These are phyloP conservation scores for Phlyctochytrium planicorne DNA, from an alignment of 192 early-diverging fungal genomes.

Conservation along the genomic window DNA sequence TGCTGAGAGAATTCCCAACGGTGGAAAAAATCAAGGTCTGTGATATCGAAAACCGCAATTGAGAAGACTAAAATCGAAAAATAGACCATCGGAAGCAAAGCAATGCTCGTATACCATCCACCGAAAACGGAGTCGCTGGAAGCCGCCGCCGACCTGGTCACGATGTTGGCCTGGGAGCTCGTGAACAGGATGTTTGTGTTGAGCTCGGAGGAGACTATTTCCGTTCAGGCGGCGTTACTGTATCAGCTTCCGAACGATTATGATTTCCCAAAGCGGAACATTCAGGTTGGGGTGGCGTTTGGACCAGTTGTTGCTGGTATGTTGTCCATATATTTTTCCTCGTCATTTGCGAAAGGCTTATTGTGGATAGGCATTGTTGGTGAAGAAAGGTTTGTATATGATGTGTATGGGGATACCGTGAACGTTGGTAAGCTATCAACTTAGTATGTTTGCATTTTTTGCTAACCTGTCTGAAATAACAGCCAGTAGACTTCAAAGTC, in stretches of 20 bases:
- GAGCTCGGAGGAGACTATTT: neutral
- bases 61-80: no score
- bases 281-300: neutral
- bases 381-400: neutral
- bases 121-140: neutral
- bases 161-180: neutral
- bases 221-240: neutral
- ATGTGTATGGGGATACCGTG: constrained; percentile 3
- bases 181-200: neutral
- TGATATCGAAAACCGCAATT: no score
- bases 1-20: neutral
- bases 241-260: neutral
- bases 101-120: neutral
- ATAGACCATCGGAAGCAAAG: constrained; percentile 1
- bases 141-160: neutral
- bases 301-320: neutral
- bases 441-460: no score
- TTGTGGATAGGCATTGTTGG: neutral
- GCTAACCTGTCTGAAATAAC: no score
- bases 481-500: neutral
- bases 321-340: no score
- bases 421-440: no score
- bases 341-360: neutral
- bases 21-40: constrained; percentile 8
- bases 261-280: neutral